Evolutionary conservation across 805 yeast species (phyloP).

Genomic region (Starmerella ratchasimensis): DNA sequence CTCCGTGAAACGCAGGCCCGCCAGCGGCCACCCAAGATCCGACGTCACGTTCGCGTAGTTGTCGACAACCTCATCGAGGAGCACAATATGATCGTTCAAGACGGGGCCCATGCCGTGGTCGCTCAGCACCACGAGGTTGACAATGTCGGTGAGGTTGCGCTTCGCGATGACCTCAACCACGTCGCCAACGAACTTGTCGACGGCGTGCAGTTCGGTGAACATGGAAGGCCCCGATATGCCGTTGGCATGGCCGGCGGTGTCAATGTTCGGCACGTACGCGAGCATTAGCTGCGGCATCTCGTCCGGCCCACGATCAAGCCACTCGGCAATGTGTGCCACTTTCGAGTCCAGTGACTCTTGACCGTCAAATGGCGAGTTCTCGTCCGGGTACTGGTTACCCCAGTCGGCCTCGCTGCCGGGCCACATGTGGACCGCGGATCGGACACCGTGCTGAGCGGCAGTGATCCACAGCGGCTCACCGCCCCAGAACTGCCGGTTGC

Average conservation of each 20-base stretch:
- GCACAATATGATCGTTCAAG: constrained; percentile 49
- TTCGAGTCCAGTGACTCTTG: constrained; percentile 47
- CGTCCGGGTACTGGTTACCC: constrained; percentile 36
- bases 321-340: constrained; percentile 40
- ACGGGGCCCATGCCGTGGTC: constrained; percentile 95
- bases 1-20: constrained; percentile 55
- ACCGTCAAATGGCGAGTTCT: constrained; percentile 51
- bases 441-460: constrained; percentile 46
- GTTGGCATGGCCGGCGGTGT: constrained; percentile 56
- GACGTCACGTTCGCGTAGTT: constrained; percentile 38
- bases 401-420: constrained; percentile 77
- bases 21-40: constrained; percentile 76
- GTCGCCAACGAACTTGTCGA: constrained; percentile 49
- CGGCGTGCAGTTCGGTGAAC: constrained; percentile 40
- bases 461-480: constrained; percentile 86
- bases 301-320: constrained; percentile 41
- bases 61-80: constrained; percentile 59
- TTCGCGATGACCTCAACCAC: constrained; percentile 35
- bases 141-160: constrained; percentile 49
- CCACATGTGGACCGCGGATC: constrained; percentile 86
- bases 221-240: constrained; percentile 56
- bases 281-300: constrained; percentile 64
- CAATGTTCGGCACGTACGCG: constrained; percentile 70
- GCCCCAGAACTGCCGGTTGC: constrained; percentile 63
- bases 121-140: constrained; percentile 65